Conservation (phyloP, 192 early-diverging fungal genomes). For the Coemansia sp. region DNA sequence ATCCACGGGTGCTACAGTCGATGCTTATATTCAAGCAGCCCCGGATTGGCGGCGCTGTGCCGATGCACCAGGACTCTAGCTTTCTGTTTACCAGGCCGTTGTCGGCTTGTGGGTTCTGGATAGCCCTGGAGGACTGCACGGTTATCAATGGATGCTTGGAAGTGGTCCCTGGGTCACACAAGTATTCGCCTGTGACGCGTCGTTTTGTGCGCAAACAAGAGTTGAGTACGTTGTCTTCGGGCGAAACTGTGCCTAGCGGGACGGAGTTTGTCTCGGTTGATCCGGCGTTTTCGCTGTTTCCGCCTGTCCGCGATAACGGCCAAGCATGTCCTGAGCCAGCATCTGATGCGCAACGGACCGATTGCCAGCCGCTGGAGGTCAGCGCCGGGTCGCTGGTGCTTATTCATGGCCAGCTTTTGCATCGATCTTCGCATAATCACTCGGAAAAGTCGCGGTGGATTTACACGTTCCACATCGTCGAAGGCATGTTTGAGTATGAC, state of each 20-base stretch:
- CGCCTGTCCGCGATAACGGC: slow-evolving; percentile 1
- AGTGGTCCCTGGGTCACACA: slow-evolving; percentile 84
- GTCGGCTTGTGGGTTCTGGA: slow-evolving; percentile 87
- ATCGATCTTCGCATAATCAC: slow-evolving; percentile 79
- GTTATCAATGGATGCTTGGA: slow-evolving; percentile 83
- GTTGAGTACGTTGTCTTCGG: neutral
- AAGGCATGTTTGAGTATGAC: slow-evolving; percentile 71
- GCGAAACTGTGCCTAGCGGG: neutral
- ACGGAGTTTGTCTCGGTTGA: slow-evolving; percentile 30
- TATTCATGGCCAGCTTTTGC: slow-evolving; percentile 85
- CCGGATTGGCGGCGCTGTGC: slow-evolving; percentile 68
- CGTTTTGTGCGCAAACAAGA: slow-evolving; percentile 39
- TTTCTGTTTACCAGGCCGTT: slow-evolving; percentile 88
- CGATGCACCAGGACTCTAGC: slow-evolving; percentile 87
- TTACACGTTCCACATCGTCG: slow-evolving; percentile 95
- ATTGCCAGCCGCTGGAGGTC: slow-evolving; percentile 28
- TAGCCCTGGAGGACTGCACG: slow-evolving; percentile 92
- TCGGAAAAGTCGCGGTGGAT: slow-evolving; percentile 82
- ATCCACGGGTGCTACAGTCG: slow-evolving; percentile 80
- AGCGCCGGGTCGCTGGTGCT: slow-evolving; percentile 75
- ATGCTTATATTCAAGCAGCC: slow-evolving; percentile 90
- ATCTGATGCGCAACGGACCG: neutral
- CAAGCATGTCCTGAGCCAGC: neutral
- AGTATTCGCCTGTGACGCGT: slow-evolving; percentile 50
- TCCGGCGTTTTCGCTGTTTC: slow-evolving; percentile 22